phyloP scores from a whole-genome alignment of 208 protist species.

The Leishmania gerbilli region DNA sequence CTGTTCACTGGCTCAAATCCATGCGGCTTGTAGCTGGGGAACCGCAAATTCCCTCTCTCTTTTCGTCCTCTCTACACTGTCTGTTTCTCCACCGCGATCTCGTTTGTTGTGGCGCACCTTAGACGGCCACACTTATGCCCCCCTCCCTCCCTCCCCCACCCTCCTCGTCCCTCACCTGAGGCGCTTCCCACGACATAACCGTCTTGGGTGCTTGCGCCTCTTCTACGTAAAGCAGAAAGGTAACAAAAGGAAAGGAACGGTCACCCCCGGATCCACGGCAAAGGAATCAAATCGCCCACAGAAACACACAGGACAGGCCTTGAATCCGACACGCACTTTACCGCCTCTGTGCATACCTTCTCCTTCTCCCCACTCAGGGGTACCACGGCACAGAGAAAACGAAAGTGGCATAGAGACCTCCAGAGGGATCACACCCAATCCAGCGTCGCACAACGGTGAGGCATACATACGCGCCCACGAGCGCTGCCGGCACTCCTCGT shows the following conservation, averaged over 20 bases:
- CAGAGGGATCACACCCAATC: background rate
- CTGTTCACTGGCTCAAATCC: background rate
- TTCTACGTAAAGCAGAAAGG: background rate
- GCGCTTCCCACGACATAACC: background rate
- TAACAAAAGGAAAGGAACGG: background rate
- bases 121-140: background rate
- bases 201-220: background rate
- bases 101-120: background rate
- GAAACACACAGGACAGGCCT: background rate
- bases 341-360: too few species aligned
- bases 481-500: background rate
- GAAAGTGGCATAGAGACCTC: background rate
- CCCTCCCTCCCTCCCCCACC: background rate
- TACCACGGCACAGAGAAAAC: background rate
- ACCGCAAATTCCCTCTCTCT: background rate
- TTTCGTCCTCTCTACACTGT: background rate
- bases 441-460: background rate
- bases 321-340: background rate
- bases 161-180: background rate
- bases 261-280: background rate
- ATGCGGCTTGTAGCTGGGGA: background rate
- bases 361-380: background rate
- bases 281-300: background rate
- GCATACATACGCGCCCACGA: background rate
- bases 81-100: background rate